Evolutionary conservation across 352 stramenopile genomes (phyloP).

Genomic region (Phytophthora sp.): DNA sequence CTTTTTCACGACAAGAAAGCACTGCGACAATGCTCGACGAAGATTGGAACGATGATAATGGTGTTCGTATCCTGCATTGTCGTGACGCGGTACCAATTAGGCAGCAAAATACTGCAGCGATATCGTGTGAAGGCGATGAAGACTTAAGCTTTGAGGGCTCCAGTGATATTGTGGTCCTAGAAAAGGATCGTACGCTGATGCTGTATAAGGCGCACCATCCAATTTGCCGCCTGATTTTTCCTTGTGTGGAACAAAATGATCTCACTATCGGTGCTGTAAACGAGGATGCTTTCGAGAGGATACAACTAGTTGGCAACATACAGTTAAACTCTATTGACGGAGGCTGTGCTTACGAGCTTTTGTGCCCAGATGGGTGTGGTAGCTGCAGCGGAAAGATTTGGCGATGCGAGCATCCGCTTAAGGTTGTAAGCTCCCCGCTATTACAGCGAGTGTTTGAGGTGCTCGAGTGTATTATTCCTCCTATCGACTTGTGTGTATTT

Average conservation of each 20-base stretch:
- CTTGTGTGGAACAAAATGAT: slow-evolving; percentile 3
- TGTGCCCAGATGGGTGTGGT: slow-evolving; percentile 24
- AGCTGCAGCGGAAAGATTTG: slow-evolving; percentile 33
- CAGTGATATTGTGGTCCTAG: slow-evolving; percentile 53
- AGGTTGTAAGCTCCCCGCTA: slow-evolving; percentile 36
- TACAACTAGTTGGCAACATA: slow-evolving; percentile 19
- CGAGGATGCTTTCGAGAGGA: slow-evolving; percentile 2
- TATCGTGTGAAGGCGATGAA: slow-evolving; percentile 5
- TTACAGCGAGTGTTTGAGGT: slow-evolving; percentile 44
- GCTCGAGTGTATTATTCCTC: slow-evolving; percentile 37
- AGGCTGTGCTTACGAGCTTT: slow-evolving; percentile 40
- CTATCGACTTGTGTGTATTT: slow-evolving; percentile 16
- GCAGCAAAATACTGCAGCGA: neutral
- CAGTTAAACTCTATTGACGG: slow-evolving; percentile 38
- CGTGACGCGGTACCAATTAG: slow-evolving; percentile 50
- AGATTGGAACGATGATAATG: slow-evolving; percentile 6
- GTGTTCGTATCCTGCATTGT: slow-evolving; percentile 40
- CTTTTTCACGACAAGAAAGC: slow-evolving; percentile 25
- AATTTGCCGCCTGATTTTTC: slow-evolving; percentile 44
- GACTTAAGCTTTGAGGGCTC: neutral
- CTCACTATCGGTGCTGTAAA: neutral
- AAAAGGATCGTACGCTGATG: slow-evolving; percentile 35
- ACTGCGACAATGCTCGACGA: slow-evolving; percentile 3
- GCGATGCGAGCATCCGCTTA: slow-evolving; percentile 53
- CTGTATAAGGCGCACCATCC: slow-evolving; percentile 40